Evolutionary conservation across 2,329 filamentous ascomycete species (phyloP).

Genomic region (Colletotrichum sp.): DNA sequence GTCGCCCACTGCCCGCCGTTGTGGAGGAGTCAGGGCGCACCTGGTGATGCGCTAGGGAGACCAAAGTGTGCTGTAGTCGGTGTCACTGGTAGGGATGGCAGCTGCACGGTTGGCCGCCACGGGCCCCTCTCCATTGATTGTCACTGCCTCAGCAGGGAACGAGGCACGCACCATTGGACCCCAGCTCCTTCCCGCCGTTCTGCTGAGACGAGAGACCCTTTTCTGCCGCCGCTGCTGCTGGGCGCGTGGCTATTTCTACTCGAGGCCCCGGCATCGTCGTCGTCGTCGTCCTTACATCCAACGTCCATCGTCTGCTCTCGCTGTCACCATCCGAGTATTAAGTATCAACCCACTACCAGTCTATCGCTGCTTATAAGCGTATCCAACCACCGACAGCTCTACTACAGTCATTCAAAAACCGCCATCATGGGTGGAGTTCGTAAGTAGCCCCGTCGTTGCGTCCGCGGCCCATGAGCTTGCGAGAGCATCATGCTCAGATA

Average conservation of each 20-base stretch:
- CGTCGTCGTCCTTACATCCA: not conserved
- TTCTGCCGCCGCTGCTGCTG: not conserved
- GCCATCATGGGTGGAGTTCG: conserved; percentile 58
- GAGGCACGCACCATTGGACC: not conserved
- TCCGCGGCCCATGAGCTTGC: not conserved
- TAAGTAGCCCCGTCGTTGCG: conserved; percentile 36
- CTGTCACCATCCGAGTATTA: not conserved
- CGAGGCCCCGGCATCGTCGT: not conserved
- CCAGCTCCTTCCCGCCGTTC: not conserved
- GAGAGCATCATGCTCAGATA: not conserved
- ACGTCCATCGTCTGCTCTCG: not conserved
- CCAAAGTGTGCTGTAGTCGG: not conserved
- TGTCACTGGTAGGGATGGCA: conserved; percentile 10
- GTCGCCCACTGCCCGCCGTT: not conserved
- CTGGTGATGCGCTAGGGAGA: not conserved
- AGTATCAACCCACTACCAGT: not conserved
- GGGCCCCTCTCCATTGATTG: conserved; percentile 7
- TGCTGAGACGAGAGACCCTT: conserved; percentile 16
- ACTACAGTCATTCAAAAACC: conserved; percentile 12
- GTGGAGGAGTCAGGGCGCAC: not conserved
- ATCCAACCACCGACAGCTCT: not conserved
- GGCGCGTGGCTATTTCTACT: conserved; percentile 7
- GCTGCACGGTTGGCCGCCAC: not conserved
- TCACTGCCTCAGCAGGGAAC: conserved; percentile 8
- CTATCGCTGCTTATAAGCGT: not conserved